Conservation (phyloP, 1,284 basidiomycete genomes). For the Fistulina hepatica region DNA sequence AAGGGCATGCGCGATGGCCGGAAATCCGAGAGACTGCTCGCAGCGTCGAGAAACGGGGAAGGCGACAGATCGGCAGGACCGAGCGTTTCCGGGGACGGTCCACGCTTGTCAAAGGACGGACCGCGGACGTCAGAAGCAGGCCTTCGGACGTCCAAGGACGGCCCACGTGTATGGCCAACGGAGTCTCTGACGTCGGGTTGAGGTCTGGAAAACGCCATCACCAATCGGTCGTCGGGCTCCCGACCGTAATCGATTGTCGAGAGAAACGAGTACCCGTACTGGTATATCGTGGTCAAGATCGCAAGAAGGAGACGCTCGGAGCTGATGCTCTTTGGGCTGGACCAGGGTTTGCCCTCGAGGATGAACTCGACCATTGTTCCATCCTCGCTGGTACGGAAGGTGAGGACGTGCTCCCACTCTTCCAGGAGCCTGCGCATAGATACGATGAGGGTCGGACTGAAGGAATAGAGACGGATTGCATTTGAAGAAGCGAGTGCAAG, state of each 20-base stretch:
- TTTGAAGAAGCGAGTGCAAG: conserved; percentile 54
- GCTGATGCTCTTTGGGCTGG: conserved; percentile 47
- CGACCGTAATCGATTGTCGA: conserved; percentile 68
- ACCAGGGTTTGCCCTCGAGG: conserved; percentile 61
- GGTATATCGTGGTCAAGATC: conserved; percentile 50
- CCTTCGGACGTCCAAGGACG: no score
- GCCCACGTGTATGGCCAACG: no score
- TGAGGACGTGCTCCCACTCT: conserved; percentile 30
- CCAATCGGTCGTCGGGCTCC: conserved; percentile 60
- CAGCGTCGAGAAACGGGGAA: conserved; percentile 17
- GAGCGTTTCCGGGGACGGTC: no score
- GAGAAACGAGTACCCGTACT: conserved; percentile 50
- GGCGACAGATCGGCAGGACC: conserved; percentile 25
- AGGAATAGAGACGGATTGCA: conserved; percentile 58
- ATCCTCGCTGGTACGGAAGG: conserved; percentile 42
- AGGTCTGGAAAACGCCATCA: conserved; percentile 55
- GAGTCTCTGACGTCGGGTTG: no score
- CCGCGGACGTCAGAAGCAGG: no score
- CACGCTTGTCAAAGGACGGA: no score
- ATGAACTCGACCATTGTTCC: conserved; percentile 56
- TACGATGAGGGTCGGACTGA: conserved; percentile 39
- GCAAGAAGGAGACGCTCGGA: conserved; percentile 62
- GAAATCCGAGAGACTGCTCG: conserved; percentile 26
- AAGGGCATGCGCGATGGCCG: conserved; percentile 40
- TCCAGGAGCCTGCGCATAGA: conserved; percentile 47